phyloP scores from a whole-genome alignment of 2,329 filamentous ascomycete genomes.

The Apiospora saccharicola region DNA sequence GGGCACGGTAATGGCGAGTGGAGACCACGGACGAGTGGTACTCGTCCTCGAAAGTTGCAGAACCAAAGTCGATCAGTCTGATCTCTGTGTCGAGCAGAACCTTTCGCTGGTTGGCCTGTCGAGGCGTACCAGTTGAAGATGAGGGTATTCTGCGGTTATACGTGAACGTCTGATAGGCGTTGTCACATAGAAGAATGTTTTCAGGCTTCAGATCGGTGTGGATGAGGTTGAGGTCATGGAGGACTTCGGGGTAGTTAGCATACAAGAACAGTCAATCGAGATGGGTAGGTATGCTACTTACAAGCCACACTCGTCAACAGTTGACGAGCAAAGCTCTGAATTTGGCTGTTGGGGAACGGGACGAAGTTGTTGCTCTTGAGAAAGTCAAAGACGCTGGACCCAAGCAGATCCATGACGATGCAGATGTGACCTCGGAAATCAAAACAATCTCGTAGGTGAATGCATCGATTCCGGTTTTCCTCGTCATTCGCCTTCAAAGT shows the following conservation, averaged over 20 bases:
- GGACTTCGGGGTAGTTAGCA: constrained; percentile 62
- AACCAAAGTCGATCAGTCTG: constrained; percentile 74
- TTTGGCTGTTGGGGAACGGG: constrained; percentile 97
- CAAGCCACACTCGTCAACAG: constrained; percentile 98
- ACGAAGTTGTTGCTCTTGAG: constrained; percentile 95
- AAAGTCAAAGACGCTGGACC: constrained; percentile 98
- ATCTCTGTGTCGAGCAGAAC: constrained; percentile 75
- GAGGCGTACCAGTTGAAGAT: constrained; percentile 65
- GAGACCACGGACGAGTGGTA: constrained; percentile 77
- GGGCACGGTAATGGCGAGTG: constrained; percentile 73
- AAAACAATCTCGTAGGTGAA: constrained; percentile 95
- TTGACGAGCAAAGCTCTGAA: constrained; percentile 95
- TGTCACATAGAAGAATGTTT: constrained; percentile 73
- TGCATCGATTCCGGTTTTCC: constrained; percentile 93
- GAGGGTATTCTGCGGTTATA: constrained; percentile 75
- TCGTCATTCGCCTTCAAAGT: constrained; percentile 92
- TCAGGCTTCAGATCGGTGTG: constrained; percentile 83
- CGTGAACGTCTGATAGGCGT: constrained; percentile 72
- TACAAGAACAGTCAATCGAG: neutral
- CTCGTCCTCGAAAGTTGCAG: constrained; percentile 76
- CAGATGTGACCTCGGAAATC: constrained; percentile 98
- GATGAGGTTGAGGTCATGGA: constrained; percentile 96
- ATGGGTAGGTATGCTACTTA: constrained; percentile 55
- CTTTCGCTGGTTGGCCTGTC: constrained; percentile 68
- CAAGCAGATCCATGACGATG: constrained; percentile 78